Evolutionary conservation across 108 stramenopile species (phyloP), one percentile per base, ranked within the genome.

Genomic region (Epithemia pelagica): DNA sequence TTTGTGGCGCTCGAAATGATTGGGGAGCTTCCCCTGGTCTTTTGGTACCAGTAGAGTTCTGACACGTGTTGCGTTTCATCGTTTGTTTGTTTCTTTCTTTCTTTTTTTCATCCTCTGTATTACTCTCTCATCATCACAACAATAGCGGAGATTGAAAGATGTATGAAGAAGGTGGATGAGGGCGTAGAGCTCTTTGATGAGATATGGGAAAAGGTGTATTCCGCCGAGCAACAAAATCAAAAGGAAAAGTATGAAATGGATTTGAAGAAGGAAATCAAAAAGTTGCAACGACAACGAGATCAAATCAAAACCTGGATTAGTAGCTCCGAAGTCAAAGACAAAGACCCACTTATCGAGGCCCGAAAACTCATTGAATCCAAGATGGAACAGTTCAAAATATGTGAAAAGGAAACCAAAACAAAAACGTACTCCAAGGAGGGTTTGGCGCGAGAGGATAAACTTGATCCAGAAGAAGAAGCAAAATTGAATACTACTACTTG

Each of bases 181-280:
- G 99, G 99, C 30, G 94, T 96, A 2, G 94, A 92, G 64, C 74
- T 96, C 5, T 99, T 98, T 73, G 97, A 99, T 61, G 96, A 98
- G 51, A 97, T 97, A 19, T 98, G 96, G 92, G 96, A 96, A 71
- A 98, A 99, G 80, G 98, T 97, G 15, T 97, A 98, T 74, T 72
- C 83, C 2, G 96, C 97, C 18, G 91, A 90, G 59, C 86, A 95
- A 69, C 97, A 98, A 70, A 95, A 90, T 68, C 96, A 96, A 72
- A 97, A 98, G 65, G 98, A 98, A 73, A 98, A 98, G 83, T 96
- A 96, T 66, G 97, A 99, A 76, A 81, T 82, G 58, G 98, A 99
- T 72, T 83, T 99, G 65, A 99, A 99, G 73, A 99, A 99, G 71
- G 99, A 99, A 82, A 98, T 99, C 67, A 99, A 99, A 78, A 98